Evolutionary conservation across 2,329 filamentous ascomycete species (phyloP).

Genomic region (Tolypocladium pustulatum): DNA sequence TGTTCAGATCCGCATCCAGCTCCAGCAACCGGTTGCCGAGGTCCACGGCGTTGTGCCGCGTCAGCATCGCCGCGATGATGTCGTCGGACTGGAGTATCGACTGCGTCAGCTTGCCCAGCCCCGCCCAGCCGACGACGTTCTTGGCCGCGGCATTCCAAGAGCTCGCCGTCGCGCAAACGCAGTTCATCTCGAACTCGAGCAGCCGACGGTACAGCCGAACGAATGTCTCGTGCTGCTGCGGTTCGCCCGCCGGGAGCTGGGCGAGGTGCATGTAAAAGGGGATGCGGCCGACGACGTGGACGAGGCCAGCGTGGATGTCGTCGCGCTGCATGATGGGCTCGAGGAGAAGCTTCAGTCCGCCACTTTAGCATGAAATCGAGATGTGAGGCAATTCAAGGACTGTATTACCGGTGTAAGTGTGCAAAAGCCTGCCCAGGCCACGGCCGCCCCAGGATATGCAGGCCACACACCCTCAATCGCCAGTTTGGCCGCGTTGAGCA

Average conservation of each 20-base stretch:
- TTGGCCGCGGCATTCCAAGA: constrained; percentile 24
- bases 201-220: constrained; percentile 18
- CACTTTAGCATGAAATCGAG: not conserved
- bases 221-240: constrained; percentile 13
- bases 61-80: constrained; percentile 12
- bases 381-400: not conserved
- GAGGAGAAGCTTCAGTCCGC: constrained; percentile 19
- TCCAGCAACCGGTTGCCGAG: constrained; percentile 7
- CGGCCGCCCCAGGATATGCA: constrained; percentile 16
- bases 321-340: constrained; percentile 22
- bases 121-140: constrained; percentile 25
- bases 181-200: constrained; percentile 29
- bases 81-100: constrained; percentile 16
- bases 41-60: constrained; percentile 8
- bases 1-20: constrained; percentile 4
- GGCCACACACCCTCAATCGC: constrained; percentile 15
- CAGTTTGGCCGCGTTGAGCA: constrained; percentile 16
- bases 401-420: constrained; percentile 23
- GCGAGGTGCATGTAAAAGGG: constrained; percentile 23
- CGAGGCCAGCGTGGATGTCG: constrained; percentile 17
- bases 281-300: constrained; percentile 21
- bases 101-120: constrained; percentile 15
- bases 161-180: constrained; percentile 25
- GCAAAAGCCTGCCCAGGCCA: constrained; percentile 26
- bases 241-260: constrained; percentile 10